Percentiles rank a stretch among this genome's conserved stretches.
Evolutionary conservation across 2,329 filamentous ascomycete species (phyloP).

Genomic region (Orbilia oligospora): DNA sequence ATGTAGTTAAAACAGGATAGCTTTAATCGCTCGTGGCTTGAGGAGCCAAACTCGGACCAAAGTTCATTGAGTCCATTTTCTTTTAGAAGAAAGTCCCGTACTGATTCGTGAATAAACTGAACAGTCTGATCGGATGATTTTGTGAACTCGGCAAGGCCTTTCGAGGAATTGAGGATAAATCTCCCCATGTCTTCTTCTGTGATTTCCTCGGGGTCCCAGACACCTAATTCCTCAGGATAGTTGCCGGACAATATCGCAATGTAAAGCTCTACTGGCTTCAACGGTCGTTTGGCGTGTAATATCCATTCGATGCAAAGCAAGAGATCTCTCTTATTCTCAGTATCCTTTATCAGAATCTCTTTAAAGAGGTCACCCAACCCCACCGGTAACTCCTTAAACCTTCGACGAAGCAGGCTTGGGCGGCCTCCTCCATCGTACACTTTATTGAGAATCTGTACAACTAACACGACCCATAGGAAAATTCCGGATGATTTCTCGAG

Average conservation of each 20-base stretch:
- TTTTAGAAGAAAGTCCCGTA: constrained; percentile 69
- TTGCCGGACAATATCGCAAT: constrained; percentile 66
- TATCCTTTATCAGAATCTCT: constrained; percentile 67
- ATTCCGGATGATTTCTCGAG: constrained; percentile 67
- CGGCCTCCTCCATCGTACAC: constrained; percentile 67
- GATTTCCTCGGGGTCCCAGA: constrained; percentile 62
- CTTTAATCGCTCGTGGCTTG: constrained; percentile 68
- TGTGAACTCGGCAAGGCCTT: constrained; percentile 70
- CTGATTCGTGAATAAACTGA: constrained; percentile 73
- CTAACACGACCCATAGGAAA: constrained; percentile 70
- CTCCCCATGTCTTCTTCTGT: constrained; percentile 63
- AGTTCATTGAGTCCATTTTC: constrained; percentile 65
- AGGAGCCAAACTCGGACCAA: constrained; percentile 64
- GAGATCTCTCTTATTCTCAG: constrained; percentile 64
- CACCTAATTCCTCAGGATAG: constrained; percentile 49
- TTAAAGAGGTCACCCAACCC: constrained; percentile 68
- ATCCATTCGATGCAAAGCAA: constrained; percentile 68
- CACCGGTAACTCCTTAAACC: constrained; percentile 67
- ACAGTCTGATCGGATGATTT: constrained; percentile 65
- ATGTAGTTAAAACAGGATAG: constrained; percentile 69
- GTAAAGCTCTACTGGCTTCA: constrained; percentile 67
- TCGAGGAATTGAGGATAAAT: constrained; percentile 69
- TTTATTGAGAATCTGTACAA: constrained; percentile 69
- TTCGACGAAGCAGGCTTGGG: constrained; percentile 65
- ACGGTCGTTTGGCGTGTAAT: constrained; percentile 66